A percentile compares a stretch with the other conserved stretches of the same genome.
phyloP scores from a whole-genome alignment of 495 filamentous ascomycete genomes.

The Annulohypoxylon stygium region DNA sequence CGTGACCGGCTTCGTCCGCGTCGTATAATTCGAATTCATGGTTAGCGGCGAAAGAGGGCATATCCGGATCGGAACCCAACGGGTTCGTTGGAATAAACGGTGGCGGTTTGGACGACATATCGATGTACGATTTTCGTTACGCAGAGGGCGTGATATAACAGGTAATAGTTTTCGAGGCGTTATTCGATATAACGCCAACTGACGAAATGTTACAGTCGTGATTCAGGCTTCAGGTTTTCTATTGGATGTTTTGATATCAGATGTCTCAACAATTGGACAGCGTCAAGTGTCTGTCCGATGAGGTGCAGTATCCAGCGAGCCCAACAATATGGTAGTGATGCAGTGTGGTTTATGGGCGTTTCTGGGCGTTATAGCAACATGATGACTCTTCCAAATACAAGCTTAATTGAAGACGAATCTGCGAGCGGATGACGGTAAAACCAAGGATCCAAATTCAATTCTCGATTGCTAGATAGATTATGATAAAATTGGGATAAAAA shows the following conservation, averaged over 20 bases:
- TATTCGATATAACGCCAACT: slow-evolving; percentile 16
- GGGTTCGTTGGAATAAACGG: slow-evolving; percentile 34
- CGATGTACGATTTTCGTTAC: slow-evolving; percentile 4
- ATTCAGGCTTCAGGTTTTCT: slow-evolving; percentile 1
- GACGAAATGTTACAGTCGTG: slow-evolving; percentile 9
- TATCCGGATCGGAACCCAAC: slow-evolving; percentile 32
- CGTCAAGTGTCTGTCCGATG: slow-evolving; percentile 6
- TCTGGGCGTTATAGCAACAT: slow-evolving; percentile 41
- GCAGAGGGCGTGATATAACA: background rate
- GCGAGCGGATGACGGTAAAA: background rate
- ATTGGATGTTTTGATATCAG: slow-evolving; percentile 1
- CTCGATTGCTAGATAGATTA: slow-evolving; percentile 3
- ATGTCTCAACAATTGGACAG: slow-evolving; percentile 4
- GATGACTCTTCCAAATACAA: slow-evolving; percentile 23
- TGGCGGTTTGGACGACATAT: slow-evolving; percentile 46
- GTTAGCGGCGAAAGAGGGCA: slow-evolving; percentile 32
- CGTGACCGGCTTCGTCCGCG: slow-evolving; percentile 21
- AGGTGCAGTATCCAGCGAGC: slow-evolving; percentile 29
- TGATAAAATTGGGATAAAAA: slow-evolving; percentile 15
- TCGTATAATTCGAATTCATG: slow-evolving; percentile 43
- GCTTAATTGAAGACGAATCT: slow-evolving; percentile 34
- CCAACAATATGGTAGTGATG: slow-evolving; percentile 29
- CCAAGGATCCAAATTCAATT: background rate
- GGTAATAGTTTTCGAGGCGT: slow-evolving; percentile 4
- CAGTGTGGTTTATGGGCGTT: background rate